Base-by-base conservation (phyloP, 768 basidiomycete genomes). In the Boletus tomentosulus region DNA sequence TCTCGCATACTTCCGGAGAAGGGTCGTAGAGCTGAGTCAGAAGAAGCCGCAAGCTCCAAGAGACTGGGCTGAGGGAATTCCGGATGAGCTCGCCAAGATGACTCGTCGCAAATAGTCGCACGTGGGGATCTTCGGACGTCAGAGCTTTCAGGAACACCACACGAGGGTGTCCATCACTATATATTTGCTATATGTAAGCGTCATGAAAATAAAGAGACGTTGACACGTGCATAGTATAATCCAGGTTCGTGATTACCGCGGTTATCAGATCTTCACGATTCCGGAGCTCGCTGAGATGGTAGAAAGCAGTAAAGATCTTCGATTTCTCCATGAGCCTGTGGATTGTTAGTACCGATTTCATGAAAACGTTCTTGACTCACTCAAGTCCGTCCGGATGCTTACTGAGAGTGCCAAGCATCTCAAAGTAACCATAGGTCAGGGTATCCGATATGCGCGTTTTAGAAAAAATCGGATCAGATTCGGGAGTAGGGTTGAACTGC, bases 11-110 rank as follows among this genome's bases (percentile, higher is more conserved):
- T 67, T 95, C 92, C 19, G 86, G 76, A 0, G 87, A 82, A 6
- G 93, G 90, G 63, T 99, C 97, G 68, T 98, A 99, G 11, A 98
- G 76, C 69, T 99, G 97, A 0, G 96, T 98, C 19, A 98, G 78
- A 33, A 99, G 84, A 10, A 98, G 80, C 7, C 90, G 84, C 41
- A 98, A 75, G 13, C 86, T 91, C 97, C 96, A 99, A 1, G 87
- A 81, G 61, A 88, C 86, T 0, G 89, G 83, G 34, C 72, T 81
- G 7, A 65, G 55, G 47, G 81, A 80, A 57, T 75, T 78, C 31
- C 84, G 85, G 56, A 98, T 87, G 38, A 97, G 76, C 35, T 83
- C 75, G 25, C 92, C 92, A 7, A 98, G 79, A 66, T 93, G 89
- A 57, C 82, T 82, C 1, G 96, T 98, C 0, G 96, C 89, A 65